Evolutionary conservation across 1,139 yeast species (phyloP), one percentile per base, ranked within the genome.

Genomic region (Zygosaccharomyces pseudobailii): DNA sequence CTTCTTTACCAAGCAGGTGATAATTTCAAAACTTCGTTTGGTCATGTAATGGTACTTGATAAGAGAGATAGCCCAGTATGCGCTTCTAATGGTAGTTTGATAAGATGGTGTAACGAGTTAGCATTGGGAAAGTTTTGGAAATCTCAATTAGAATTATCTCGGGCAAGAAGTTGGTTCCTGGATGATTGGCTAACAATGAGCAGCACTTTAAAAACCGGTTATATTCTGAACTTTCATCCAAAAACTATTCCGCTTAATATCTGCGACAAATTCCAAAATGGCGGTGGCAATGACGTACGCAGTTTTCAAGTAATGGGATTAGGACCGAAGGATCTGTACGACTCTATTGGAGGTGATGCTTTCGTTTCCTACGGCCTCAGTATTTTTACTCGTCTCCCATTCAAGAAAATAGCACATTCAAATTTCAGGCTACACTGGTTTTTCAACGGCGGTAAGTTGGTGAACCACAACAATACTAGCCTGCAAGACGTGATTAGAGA

Each of bases 331-430:
- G 84, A 67, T 39, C 51, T 59, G n/a, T 62, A 62, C 20, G 69
- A 70, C 50, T 58, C 85, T 1, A 64, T 88, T 17, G 98, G 98
- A 3, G 98, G 97, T 3, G 89, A 89, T 60, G 71, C 81, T 2
- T 85, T 81, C 55, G 61, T 80, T 30, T 80, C 84, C 19, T 81
- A 84, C 31, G 97, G 97, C 1, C 54, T 82, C 0, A 84, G 94
- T 43, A 43, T 84, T 19, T 76, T 87, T 47, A 72, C 85, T 2
- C 76, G 77, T 39, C 59, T 92, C 8, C 97, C 97, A 1, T 71
- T 78, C 17, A 65, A 74, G 24, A 63, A 67, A 43, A 58, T 63
- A 20, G 51, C 61, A 4, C 82, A 78, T 10, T 78, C 87, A 1
- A 84, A 81, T 50, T 79, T 89, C 57, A 79, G 84, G 55, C 57